Base-by-base conservation (phyloP, 2,329 filamentous ascomycete genomes). In the Aureobasidium namibiae region DNA sequence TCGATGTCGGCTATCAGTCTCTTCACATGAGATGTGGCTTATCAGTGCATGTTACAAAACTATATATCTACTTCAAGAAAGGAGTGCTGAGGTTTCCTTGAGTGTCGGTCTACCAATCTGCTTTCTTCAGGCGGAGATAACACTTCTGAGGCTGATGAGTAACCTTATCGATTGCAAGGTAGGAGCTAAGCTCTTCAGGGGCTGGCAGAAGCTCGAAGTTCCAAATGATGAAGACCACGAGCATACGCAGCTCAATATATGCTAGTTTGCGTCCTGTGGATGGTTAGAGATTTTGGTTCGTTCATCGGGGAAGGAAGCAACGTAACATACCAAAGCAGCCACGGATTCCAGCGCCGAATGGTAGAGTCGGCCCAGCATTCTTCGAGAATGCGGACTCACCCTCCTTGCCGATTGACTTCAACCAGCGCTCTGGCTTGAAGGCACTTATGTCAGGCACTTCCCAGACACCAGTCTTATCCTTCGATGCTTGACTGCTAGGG, bases 371-470 rank as follows among this genome's bases (percentile, higher is more conserved):
- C 11, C 75, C 64, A 4, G 73, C 69, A 34, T 66, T 63, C 1
- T 67, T 44, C 61, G 75, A 69, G 61, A 74, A 76, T 1, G 60
- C 63, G 14, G 68, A 64, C 13, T 65, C 62, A 1, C 66, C 69
- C 6, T 64, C 38, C 11, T 65, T 63, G n/a, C n/a, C 26, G 11
- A 70, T 65, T 5, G 38, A 62, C 1, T 63, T 64, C 4, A 78
- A 65, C 76, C 75, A 78, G 39, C 75, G 66, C 57, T 72, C 67
- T 1, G 76, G 75, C 16, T 69, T 65, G 62, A 77, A 78, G 2
- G 36, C 61, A 14, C 49, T 56, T 21, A 74, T 67, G 11, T 68
- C 66, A 1, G 61, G 58, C 26, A 59, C 45, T 14, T 69, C 67
- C 66, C 70, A 72, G 1, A 34, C 33, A n/a, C 64, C 63, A 1